These are phyloP conservation scores for Sphagnum fallax DNA, from an alignment of 228 moss, liverwort and hornwort genomes.

Conservation along the genomic window DNA sequence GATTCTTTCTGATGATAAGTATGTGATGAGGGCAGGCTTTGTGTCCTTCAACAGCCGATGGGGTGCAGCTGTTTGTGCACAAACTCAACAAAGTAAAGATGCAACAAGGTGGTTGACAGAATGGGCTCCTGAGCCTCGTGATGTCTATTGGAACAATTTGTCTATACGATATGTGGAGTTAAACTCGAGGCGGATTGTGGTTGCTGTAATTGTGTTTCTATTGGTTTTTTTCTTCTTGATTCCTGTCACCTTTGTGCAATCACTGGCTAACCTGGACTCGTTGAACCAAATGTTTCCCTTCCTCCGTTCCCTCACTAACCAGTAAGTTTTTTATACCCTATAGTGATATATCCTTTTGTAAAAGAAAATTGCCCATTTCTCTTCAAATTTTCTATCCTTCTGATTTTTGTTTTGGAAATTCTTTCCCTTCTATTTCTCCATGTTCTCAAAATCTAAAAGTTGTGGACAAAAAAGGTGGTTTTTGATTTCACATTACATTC, in stretches of 20 bases:
- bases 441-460: neutral
- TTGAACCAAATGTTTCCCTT: constrained; percentile 59
- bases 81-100: constrained; percentile 82
- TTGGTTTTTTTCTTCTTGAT: constrained; percentile 73
- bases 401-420: neutral
- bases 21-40: constrained; percentile 70
- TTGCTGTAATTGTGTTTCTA: constrained; percentile 14
- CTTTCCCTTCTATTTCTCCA: neutral
- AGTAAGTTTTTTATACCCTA: constrained; percentile 23
- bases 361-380: neutral
- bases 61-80: constrained; percentile 94
- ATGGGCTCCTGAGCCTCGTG: constrained; percentile 88
- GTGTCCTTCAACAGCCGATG: constrained; percentile 73
- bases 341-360: neutral
- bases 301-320: constrained; percentile 37
- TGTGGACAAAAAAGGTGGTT: too few relatives aligned
- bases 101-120: constrained; percentile 76
- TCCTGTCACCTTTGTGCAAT: constrained; percentile 73
- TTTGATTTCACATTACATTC: too few relatives aligned
- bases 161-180: constrained; percentile 62
- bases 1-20: constrained; percentile 34
- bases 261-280: constrained; percentile 66
- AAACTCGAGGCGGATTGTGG: constrained; percentile 51
- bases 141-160: constrained; percentile 82
- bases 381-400: neutral